A percentile compares a stretch with the other conserved stretches of the same genome.
phyloP scores from a whole-genome alignment of 129 eudicot species.

The Tagetes erecta region DNA sequence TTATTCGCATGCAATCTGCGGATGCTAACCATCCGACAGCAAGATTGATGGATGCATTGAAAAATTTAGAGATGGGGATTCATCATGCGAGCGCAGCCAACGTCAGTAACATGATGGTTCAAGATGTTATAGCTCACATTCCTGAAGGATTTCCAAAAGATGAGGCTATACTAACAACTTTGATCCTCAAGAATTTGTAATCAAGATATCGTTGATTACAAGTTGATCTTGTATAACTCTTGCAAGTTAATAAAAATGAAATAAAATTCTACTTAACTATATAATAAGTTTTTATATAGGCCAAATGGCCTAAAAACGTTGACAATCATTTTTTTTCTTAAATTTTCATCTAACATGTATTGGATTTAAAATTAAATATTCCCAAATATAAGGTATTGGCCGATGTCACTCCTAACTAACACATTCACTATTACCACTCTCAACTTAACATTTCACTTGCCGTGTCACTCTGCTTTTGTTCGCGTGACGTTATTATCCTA shows the following conservation, averaged over 20 bases:
- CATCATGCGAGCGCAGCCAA: slow-evolving; percentile 49
- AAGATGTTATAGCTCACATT: slow-evolving; percentile 45
- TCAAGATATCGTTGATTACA: not conserved
- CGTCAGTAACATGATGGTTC: slow-evolving; percentile 44
- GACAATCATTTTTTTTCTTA: no score
- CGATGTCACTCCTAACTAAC: no score
- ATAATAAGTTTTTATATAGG: no score
- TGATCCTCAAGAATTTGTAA: not conserved
- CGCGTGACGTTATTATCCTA: no score
- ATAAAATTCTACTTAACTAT: no score
- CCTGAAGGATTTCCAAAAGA: slow-evolving; percentile 43
- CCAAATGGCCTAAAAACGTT: no score
- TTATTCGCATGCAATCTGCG: slow-evolving; percentile 44
- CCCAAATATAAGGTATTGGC: no score
- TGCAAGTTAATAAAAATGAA: not conserved
- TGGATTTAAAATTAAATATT: no score
- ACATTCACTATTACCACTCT: no score
- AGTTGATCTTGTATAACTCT: not conserved
- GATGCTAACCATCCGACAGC: slow-evolving; percentile 43
- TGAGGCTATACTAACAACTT: slow-evolving; percentile 1
- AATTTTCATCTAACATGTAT: no score
- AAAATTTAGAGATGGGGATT: slow-evolving; percentile 39
- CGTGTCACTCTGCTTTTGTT: no score
- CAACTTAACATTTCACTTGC: no score
- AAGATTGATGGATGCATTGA: slow-evolving; percentile 43